Conservation (phyloP, 2,329 filamentous ascomycete genomes). For the Aspergillus texensis region DNA sequence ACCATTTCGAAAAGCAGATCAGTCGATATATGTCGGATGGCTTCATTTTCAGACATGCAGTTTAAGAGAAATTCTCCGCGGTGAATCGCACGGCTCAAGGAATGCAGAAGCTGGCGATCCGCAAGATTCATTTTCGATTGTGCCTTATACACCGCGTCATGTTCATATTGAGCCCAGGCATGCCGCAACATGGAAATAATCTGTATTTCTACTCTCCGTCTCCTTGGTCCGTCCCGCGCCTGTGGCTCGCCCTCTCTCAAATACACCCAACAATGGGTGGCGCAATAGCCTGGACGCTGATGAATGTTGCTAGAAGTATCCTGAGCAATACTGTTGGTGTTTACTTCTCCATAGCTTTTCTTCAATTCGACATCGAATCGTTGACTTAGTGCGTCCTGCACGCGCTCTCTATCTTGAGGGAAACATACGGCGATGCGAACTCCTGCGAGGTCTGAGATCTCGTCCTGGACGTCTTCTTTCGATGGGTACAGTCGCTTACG, state of each 20-base stretch:
- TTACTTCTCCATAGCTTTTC: background rate
- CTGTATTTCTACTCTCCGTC: background rate
- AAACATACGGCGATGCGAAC: background rate
- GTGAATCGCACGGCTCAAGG: background rate
- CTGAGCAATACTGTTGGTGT: background rate
- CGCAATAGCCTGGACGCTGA: background rate
- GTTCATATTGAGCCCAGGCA: background rate
- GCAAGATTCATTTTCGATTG: background rate
- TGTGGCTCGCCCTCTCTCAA: background rate
- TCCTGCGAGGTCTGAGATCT: background rate
- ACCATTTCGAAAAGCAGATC: background rate
- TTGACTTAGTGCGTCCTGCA: background rate
- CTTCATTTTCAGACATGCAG: background rate
- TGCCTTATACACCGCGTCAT: background rate
- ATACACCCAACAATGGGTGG: background rate
- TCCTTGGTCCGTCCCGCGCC: background rate
- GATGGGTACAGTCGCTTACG: background rate
- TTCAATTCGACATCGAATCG: background rate
- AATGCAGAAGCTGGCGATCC: background rate
- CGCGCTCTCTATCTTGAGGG: background rate
- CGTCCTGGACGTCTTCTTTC: background rate
- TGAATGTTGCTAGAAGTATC: background rate
- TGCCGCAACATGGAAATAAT: background rate
- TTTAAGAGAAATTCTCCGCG: background rate
- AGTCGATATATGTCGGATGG: background rate